Evolutionary conservation across 108 stramenopile genomes (phyloP).

Genomic region (Fistulifera pelliculosa): DNA sequence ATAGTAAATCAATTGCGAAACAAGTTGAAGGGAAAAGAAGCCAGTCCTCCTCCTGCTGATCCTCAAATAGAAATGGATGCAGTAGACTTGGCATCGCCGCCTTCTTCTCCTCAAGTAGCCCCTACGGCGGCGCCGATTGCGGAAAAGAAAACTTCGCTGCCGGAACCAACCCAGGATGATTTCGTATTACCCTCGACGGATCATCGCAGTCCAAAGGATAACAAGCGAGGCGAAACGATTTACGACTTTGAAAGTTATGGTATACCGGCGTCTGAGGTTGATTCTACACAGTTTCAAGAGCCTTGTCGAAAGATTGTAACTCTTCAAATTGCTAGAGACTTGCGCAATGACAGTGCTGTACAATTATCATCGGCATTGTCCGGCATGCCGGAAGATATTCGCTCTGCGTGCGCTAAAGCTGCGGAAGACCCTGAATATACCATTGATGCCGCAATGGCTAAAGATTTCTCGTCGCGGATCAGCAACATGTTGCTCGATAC

Average conservation of each 20-base stretch:
- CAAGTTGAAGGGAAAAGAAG: not conserved
- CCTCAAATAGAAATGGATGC: conserved; percentile 1
- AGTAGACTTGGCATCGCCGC: not conserved
- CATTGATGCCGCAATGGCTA: conserved; percentile 17
- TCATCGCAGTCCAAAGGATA: not conserved
- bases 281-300: conserved; percentile 51
- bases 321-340: conserved; percentile 73
- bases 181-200: not conserved
- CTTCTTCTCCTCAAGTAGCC: conserved; percentile 2
- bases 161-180: too few species aligned
- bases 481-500: conserved; percentile 59
- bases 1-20: conserved; percentile 24
- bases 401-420: conserved; percentile 10
- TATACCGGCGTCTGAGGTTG: conserved; percentile 43
- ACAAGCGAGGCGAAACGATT: conserved; percentile 13
- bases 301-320: conserved; percentile 71
- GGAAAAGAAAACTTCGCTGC: not conserved
- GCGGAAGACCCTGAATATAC: conserved; percentile 14
- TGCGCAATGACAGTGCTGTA: conserved; percentile 63
- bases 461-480: conserved; percentile 36
- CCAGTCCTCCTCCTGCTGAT: not conserved
- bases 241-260: conserved; percentile 64
- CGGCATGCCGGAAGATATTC: conserved; percentile 47
- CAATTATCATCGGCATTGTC: conserved; percentile 41
- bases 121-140: not conserved